These are phyloP conservation scores for Backusella tuberculispora DNA, from an alignment of 192 early-diverging fungal genomes.

Conservation along the genomic window DNA sequence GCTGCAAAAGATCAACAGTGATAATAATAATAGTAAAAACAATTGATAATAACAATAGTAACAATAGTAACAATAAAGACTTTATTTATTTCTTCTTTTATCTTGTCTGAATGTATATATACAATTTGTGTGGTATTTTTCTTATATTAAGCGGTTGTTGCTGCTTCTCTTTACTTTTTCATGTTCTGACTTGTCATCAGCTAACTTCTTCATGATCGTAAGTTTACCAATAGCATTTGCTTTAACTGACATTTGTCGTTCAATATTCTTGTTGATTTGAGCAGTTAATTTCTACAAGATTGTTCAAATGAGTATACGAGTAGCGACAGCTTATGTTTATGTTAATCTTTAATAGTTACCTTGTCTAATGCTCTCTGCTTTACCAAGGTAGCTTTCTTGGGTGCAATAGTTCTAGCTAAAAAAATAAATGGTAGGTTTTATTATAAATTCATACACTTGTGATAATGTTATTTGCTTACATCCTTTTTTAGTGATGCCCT, in stretches of 20 bases:
- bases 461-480: constrained; percentile 6
- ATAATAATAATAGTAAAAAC: not conserved
- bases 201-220: constrained; percentile 76
- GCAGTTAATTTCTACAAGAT: constrained; percentile 52
- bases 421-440: not conserved
- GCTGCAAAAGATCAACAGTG: constrained; percentile 8
- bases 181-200: constrained; percentile 48
- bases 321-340: not conserved
- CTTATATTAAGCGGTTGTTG: constrained; percentile 18
- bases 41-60: constrained; percentile 7
- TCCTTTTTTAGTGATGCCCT: constrained; percentile 33
- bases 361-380: constrained; percentile 35
- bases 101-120: not conserved
- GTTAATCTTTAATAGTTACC: constrained; percentile 18
- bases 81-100: constrained; percentile 21
- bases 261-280: constrained; percentile 59
- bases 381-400: constrained; percentile 39
- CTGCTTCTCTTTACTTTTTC: constrained; percentile 11
- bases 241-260: constrained; percentile 69
- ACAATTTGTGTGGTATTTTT: constrained; percentile 20
- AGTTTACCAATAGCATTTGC: constrained; percentile 78
- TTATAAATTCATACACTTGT: not conserved
- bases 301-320: not conserved
- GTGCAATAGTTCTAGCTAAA: constrained; percentile 41
- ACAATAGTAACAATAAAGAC: constrained; percentile 2